phyloP scores from a whole-genome alignment of 2,329 filamentous ascomycete species.

The Myotisia sp. region DNA sequence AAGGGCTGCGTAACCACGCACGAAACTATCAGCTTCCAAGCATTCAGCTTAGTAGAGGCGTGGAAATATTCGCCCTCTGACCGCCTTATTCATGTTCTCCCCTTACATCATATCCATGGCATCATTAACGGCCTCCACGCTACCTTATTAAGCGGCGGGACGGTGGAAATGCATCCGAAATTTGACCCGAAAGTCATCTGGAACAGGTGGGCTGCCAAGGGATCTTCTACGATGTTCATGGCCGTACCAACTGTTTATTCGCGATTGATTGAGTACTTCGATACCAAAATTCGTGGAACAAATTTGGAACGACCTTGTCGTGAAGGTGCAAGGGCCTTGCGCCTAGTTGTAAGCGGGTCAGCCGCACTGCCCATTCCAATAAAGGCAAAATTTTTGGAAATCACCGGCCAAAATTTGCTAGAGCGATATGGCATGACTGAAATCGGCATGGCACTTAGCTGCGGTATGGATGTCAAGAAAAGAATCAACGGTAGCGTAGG shows the following conservation, averaged over 20 bases:
- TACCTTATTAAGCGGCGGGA: conserved; percentile 32
- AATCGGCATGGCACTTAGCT: conserved; percentile 37
- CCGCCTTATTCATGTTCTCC: conserved; percentile 36
- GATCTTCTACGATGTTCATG: conserved; percentile 35
- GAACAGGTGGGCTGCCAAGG: conserved; percentile 31
- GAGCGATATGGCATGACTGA: conserved; percentile 39
- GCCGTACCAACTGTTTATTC: conserved; percentile 40
- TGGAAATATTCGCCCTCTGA: conserved; percentile 31
- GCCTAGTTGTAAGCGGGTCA: conserved; percentile 30
- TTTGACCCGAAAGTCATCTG: conserved; percentile 34
- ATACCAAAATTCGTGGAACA: conserved; percentile 25
- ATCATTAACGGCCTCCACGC: conserved; percentile 38
- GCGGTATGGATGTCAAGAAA: conserved; percentile 26
- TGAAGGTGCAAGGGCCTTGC: conserved; percentile 21
- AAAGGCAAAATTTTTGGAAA: conserved; percentile 28
- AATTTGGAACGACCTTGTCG: conserved; percentile 21
- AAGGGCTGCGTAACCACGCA: conserved; percentile 33
- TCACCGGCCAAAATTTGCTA: conserved; percentile 30
- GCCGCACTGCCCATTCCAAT: conserved; percentile 31
- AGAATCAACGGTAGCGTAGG: conserved; percentile 37
- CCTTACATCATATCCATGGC: conserved; percentile 38
- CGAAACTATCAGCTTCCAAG: conserved; percentile 25
- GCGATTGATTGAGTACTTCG: conserved; percentile 34
- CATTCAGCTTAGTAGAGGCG: conserved; percentile 20
- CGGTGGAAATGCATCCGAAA: conserved; percentile 36